These are phyloP conservation scores for Globisporangium takayamanum DNA, from an alignment of 352 stramenopile genomes.

Conservation along the genomic window DNA sequence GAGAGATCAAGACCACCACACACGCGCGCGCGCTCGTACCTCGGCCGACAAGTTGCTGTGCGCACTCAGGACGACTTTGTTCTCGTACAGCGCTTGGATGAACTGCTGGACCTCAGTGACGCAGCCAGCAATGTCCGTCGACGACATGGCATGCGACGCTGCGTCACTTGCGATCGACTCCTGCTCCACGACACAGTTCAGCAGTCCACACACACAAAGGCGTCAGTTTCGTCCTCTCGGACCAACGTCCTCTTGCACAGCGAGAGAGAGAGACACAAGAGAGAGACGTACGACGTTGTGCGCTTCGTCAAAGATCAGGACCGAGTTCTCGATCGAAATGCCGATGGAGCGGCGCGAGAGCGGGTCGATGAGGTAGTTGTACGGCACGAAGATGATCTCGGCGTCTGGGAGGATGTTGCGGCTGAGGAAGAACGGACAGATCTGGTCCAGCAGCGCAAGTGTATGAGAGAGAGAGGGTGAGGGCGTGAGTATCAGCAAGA, in stretches of 20 bases:
- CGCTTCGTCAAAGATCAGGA: conserved; percentile 99
- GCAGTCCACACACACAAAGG: not conserved
- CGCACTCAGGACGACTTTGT: conserved; percentile 41
- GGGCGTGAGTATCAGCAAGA: not conserved
- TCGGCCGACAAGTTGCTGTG: conserved; percentile 56
- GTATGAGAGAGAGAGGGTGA: not conserved
- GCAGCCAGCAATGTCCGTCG: conserved; percentile 90
- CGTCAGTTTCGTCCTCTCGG: not conserved
- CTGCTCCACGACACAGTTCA: conserved; percentile 14
- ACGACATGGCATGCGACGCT: conserved; percentile 95
- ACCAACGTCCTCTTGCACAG: not conserved
- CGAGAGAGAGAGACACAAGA: conserved; percentile 7
- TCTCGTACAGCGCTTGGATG: conserved; percentile 53
- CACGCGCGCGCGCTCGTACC: conserved; percentile 21
- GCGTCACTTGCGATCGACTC: conserved; percentile 91
- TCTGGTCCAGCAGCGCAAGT: conserved; percentile 27
- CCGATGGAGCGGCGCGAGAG: conserved; percentile 85
- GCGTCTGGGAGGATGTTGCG: conserved; percentile 88
- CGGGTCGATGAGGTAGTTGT: conserved; percentile 99
- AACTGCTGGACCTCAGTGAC: conserved; percentile 91
- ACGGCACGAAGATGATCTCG: conserved; percentile 97
- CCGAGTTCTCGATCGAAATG: conserved; percentile 93
- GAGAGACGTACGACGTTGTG: conserved; percentile 95
- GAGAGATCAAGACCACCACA: not conserved
- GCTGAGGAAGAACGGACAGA: conserved; percentile 98